phyloP scores from a whole-genome alignment of 2,329 filamentous ascomycete species.

The Xylaria digitata region DNA sequence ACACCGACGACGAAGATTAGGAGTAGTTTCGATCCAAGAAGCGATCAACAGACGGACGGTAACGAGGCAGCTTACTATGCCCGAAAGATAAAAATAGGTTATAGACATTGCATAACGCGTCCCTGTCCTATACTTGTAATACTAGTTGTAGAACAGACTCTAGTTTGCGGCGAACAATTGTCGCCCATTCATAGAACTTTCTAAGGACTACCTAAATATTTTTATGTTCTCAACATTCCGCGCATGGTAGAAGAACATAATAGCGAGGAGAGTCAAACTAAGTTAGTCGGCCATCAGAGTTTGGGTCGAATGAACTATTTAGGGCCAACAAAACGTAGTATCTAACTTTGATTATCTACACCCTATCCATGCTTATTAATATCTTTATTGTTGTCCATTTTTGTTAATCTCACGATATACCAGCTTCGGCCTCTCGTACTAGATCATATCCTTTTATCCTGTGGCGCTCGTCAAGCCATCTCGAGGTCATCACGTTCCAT shows the following conservation, averaged over 20 bases:
- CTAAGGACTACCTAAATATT: not conserved
- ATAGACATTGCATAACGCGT: constrained; percentile 11
- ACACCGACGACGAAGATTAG: constrained; percentile 68
- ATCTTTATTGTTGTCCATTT: not conserved
- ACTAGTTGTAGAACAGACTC: constrained; percentile 34
- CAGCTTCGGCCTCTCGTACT: not conserved
- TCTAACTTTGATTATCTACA: not conserved
- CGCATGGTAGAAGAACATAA: not conserved
- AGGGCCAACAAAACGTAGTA: no score
- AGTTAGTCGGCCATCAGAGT: not conserved
- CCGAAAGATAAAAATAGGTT: not conserved
- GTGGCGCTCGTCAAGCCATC: no score
- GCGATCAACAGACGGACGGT: not conserved
- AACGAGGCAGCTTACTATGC: not conserved
- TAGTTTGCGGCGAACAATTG: not conserved
- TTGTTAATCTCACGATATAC: not conserved
- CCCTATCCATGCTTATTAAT: not conserved
- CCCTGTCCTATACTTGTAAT: constrained; percentile 20
- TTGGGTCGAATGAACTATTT: no score
- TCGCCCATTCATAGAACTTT: not conserved
- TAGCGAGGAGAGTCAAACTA: not conserved
- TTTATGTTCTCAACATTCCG: not conserved
- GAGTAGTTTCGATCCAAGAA: not conserved
- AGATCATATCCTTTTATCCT: not conserved
- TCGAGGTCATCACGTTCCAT: not conserved